Evolutionary conservation across 495 filamentous ascomycete genomes (phyloP), one percentile per base, ranked within the genome.

Genomic region (Podospora pseudopauciseta): DNA sequence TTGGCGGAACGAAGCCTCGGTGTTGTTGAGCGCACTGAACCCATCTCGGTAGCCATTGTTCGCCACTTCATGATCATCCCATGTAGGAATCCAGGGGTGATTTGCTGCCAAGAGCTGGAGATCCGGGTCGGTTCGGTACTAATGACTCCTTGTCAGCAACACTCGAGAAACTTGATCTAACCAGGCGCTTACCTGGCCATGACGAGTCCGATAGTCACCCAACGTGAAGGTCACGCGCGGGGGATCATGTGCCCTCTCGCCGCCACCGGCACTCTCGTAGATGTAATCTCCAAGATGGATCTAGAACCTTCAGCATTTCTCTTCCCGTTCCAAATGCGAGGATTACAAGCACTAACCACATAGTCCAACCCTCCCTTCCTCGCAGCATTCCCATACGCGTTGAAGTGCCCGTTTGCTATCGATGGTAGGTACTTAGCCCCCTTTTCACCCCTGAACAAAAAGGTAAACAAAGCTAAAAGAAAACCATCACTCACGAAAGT

Each of bases 11-110:
- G 86, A 87, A 3, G 84, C 78, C 67, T 89, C 88, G n/a, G 86
- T 88, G 77, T 90, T 89, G 75, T 86, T 87, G 62, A 89, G 74
- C 20, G 84, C 74, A 9, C 82, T 75, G 16, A 75, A 80, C 20
- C 87, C 87, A 63, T 82, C 84, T 11, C 82, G 76, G 73, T 83
- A 90, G n/a, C 78, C 82, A 70, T 90, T 89, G 70, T 90, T 84
- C n/a, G 85, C 86, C 34, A 89, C 82, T 75, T 90, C 87, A 73
- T 89, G 88, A 66, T 89, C 88, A 73, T 90, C 87, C 88, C 87
- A 90, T 19, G 89, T 86, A 3, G 86, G 76, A 65, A 90, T 89
- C 88, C 88, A 89, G 2, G 88, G 78, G 67, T 84, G 88, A 32
- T 80, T 75, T 66, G 84, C 79, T 1, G 82, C 74, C 4, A 84